Base-by-base conservation (phyloP, 495 filamentous ascomycete genomes). In the Penicillium psychrofluorescens region DNA sequence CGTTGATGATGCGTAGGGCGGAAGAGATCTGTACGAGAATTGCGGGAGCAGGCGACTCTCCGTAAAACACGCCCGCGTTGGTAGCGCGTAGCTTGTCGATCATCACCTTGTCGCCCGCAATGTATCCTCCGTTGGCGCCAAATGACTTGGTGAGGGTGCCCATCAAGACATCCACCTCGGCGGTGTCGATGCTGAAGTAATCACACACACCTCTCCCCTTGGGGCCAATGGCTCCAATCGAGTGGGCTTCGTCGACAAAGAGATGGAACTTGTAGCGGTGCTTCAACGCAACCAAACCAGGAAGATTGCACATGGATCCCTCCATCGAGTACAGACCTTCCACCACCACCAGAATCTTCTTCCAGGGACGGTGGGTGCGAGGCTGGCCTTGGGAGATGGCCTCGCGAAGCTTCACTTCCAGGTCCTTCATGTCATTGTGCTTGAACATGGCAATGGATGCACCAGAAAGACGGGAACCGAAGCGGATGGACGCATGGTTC, bases 321-420 rank as follows among this genome's bases (percentile, higher is more conserved):
- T 98, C 92, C 92, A 98, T 98, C 2, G 90, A 96, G 71, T 98
- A 98, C 0, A 98, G 78, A 46, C 92, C 92, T 61, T 98, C 92
- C 32, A 98, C 88, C 30, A 90, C 90, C 40, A 98, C 88, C 37
- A 98, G 68, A 46, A 98, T 97, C 77, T 95, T 97, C 75, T 90
- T 94, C 92, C 92, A 98, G 9, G 92, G 92, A 8, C 92, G 84
- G 59, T 98, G 92, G 13, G 91, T 97, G 46, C 92, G 83, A 27
- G 94, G 94, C 51, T 98, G 92, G 11, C 92, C 92, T 67, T 96
- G 90, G 32, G 89, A 88, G 55, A 98, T 96, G 45, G 81, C 82
- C 58, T 97, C 90, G 34, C 92, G 84, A 12, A 98, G 78, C 49
- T 82, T 78, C 22, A 74, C 71, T 61, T 98, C 92, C 12, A 98